Evolutionary conservation across 257 asterid genomes (phyloP).

Genomic region (Misopates orontium): DNA sequence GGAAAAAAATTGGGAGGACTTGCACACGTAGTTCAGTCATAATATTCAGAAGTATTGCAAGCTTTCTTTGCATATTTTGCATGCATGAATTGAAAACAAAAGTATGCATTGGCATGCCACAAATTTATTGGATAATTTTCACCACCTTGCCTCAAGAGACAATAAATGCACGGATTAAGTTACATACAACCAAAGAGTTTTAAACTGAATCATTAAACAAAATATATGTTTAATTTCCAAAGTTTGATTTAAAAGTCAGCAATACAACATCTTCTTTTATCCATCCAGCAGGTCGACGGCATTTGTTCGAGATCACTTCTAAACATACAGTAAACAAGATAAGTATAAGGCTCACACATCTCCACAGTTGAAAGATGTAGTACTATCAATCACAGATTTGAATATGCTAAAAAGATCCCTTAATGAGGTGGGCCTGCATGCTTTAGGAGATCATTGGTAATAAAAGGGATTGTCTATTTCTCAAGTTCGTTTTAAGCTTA

Average conservation of each 20-base stretch:
- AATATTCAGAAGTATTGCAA: background rate
- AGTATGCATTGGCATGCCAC: background rate
- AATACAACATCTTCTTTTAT: background rate
- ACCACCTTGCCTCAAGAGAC: background rate
- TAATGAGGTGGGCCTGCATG: background rate
- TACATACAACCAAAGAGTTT: background rate
- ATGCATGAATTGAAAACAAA: background rate
- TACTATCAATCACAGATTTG: background rate
- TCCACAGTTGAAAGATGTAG: background rate
- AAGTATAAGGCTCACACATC: too few relatives aligned
- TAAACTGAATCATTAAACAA: slow-evolving; percentile 5
- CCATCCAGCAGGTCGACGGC: too few relatives aligned
- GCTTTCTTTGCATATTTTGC: background rate
- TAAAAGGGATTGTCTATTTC: background rate
- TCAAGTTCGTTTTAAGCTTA: background rate
- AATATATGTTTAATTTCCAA: background rate
- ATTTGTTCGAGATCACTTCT: too few relatives aligned
- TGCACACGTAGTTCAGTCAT: background rate
- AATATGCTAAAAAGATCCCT: background rate
- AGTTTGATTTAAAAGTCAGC: background rate
- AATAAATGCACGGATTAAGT: background rate
- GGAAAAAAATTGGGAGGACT: too few relatives aligned
- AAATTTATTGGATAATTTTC: background rate
- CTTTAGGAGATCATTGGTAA: background rate
- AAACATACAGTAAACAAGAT: too few relatives aligned